Percentiles rank a stretch among this genome's conserved stretches.
Evolutionary conservation across 225 moss, liverwort and hornwort genomes (phyloP).

Genomic region (Takakia lepidozioides): DNA sequence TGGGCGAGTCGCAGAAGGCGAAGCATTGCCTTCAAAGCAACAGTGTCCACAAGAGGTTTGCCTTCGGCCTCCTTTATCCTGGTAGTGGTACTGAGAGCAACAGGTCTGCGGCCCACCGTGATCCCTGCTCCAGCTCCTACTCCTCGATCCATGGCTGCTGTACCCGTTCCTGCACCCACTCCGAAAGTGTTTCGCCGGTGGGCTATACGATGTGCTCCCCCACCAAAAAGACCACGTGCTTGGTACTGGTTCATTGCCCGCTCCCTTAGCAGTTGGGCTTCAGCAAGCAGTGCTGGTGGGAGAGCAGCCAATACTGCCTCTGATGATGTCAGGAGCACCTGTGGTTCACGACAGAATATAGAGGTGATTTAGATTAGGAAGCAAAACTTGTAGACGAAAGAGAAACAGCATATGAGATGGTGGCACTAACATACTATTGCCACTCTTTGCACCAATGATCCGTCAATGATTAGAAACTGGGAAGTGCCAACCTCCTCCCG

Average conservation of each 20-base stretch:
- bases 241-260: conserved; percentile 95
- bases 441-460: no score
- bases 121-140: conserved; percentile 49
- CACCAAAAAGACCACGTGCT: conserved; percentile 79
- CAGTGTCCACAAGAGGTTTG: conserved; percentile 74
- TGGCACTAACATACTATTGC: no score
- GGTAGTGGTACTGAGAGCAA: conserved; percentile 37
- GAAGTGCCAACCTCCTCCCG: conserved; percentile 85
- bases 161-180: conserved; percentile 40
- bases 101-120: conserved; percentile 57
- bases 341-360: neutral
- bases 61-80: conserved; percentile 86
- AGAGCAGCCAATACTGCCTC: conserved; percentile 84
- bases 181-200: conserved; percentile 66
- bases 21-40: conserved; percentile 72
- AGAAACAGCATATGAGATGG: no score
- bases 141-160: conserved; percentile 26
- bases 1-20: conserved; percentile 81
- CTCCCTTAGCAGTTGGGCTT: conserved; percentile 82
- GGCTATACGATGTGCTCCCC: conserved; percentile 65
- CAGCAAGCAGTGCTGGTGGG: conserved; percentile 89
- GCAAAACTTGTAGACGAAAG: no score
- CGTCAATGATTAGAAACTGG: no score
- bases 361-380: no score
- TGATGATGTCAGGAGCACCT: conserved; percentile 89